Percentiles rank a stretch among this genome's conserved stretches.
phyloP scores from a whole-genome alignment of 2,329 filamentous ascomycete species.

The Xylaria sp. region DNA sequence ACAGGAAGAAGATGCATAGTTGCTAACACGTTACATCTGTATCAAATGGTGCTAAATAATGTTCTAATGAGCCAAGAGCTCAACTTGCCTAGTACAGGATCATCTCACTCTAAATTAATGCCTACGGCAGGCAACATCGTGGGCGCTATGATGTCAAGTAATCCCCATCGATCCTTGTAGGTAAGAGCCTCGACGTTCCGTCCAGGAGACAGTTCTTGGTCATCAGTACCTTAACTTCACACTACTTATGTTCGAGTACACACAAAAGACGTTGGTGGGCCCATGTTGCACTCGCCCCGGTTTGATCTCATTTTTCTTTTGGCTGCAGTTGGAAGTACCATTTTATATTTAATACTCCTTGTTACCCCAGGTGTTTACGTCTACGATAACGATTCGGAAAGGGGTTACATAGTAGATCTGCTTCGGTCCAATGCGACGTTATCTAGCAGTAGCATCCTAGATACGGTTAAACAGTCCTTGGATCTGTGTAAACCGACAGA shows the following conservation, averaged over 20 bases:
- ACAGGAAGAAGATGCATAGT: not conserved
- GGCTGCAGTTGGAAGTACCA: not conserved
- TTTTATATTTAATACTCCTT: not conserved
- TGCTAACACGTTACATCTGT: constrained; percentile 4
- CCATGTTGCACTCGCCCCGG: not conserved
- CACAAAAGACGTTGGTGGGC: not conserved
- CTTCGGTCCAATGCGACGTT: not conserved
- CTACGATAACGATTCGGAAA: not conserved
- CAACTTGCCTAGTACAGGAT: not conserved
- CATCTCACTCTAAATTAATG: not conserved
- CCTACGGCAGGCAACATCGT: constrained; percentile 6
- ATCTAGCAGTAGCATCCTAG: not conserved
- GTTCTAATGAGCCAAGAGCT: not conserved
- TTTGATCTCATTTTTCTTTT: not conserved
- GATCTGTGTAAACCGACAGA: not conserved
- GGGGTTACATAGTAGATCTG: not conserved
- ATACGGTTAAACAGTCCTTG: not conserved
- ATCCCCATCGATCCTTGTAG: not conserved
- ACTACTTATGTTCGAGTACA: not conserved
- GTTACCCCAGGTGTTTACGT: not conserved
- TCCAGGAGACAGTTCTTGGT: not conserved
- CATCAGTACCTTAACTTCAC: not conserved
- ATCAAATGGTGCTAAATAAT: not conserved
- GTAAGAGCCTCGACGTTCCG: not conserved
- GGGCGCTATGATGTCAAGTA: not conserved